Evolutionary conservation across 441 rosid genomes (phyloP), one percentile per base, ranked within the genome.

Genomic region (Erodium trifolium): DNA sequence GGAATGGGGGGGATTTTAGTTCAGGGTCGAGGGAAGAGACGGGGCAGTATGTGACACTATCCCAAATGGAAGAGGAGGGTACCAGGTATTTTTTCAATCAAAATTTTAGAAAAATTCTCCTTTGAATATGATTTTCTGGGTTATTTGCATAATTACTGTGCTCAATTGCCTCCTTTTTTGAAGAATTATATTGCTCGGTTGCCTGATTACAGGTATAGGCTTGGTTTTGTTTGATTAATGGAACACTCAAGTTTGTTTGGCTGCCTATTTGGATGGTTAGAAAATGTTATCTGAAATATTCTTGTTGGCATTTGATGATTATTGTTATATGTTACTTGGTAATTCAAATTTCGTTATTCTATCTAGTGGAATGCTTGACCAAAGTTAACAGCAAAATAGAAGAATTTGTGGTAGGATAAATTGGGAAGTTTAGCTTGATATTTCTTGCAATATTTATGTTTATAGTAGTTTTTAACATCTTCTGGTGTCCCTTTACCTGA

Each of bases 31-130:
- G 90, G 76, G 82, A 79, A 68, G 84, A 81, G 73, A 87, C 89
- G 2, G 78, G 72, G 71, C 88, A 83, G 77, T 88, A 87, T 62
- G 86, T 86, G 62, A 35, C 88, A 0, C 69, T 90, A 60, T 83
- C 87, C 2, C 88, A 85, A 71, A 67, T 90, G 41, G 87, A 86
- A 29, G 92, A 82, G 62, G 88, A 86, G 65, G 80, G 81, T 69
- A 80, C 78, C 65, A 89, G 95, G 41, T 37, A 37, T 37, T 43
- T 19, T 0, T 66, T 39, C 13, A 41, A 17, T 57, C 63, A 17
- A 57, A 6, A 0, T 57, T 57, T 16, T 57, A 17, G 63, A 57
- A 7, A 11, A 57, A 57, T 57, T 57, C 63, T 17, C 10, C 2
- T 57, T 2, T 7, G 63, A 17, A 57, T 17, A 3, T 57, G 27